Conservation (phyloP, 495 filamentous ascomycete genomes). For the Viridothelium virens region DNA sequence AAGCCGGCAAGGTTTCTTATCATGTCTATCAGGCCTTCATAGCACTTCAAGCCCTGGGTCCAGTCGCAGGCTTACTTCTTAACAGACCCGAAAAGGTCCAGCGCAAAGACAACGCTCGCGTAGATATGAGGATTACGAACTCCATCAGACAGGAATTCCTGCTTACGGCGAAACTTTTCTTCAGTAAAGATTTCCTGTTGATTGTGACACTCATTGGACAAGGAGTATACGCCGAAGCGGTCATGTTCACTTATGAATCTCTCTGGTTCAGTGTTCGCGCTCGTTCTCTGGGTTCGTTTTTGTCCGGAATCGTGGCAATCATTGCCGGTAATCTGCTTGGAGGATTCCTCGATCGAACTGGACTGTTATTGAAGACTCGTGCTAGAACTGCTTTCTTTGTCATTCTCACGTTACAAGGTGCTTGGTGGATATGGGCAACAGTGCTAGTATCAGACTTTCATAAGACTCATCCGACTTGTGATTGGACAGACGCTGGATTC, state of each 20-base stretch:
- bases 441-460: conserved; percentile 48
- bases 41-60: conserved; percentile 50
- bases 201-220: conserved; percentile 55
- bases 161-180: conserved; percentile 44
- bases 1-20: conserved; percentile 54
- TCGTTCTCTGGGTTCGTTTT: conserved; percentile 53
- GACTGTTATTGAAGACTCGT: conserved; percentile 43
- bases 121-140: conserved; percentile 44
- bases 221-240: conserved; percentile 53
- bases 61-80: conserved; percentile 48
- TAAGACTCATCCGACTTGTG: conserved; percentile 44
- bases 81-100: conserved; percentile 48
- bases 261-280: conserved; percentile 57
- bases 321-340: conserved; percentile 51
- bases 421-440: conserved; percentile 56
- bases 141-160: conserved; percentile 46
- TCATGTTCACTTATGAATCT: conserved; percentile 54
- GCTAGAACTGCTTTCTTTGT: conserved; percentile 39
- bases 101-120: conserved; percentile 47
- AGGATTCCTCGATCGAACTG: conserved; percentile 46
- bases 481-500: conserved; percentile 51
- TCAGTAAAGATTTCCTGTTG: conserved; percentile 46
- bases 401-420: conserved; percentile 47
- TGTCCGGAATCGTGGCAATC: conserved; percentile 53
- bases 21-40: conserved; percentile 55